Evolutionary conservation across 306 rosid genomes (phyloP).

Genomic region (Glycine latifolia): DNA sequence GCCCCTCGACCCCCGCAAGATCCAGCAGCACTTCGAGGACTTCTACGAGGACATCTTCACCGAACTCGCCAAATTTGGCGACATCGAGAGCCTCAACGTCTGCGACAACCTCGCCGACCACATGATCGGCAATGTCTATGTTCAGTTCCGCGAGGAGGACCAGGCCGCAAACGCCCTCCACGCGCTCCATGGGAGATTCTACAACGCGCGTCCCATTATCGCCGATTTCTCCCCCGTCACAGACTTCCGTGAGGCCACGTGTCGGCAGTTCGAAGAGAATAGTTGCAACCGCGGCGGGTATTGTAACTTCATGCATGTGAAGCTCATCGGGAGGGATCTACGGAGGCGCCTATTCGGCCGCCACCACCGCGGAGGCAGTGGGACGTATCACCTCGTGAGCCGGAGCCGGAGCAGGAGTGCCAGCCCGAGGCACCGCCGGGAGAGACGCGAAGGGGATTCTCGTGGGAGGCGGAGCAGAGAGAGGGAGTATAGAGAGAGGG

Average conservation of each 20-base stretch:
- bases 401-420: constrained; percentile 51
- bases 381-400: not conserved
- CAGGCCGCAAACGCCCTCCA: constrained; percentile 68
- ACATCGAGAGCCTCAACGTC: constrained; percentile 70
- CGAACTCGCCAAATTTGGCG: constrained; percentile 73
- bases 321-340: constrained; percentile 69
- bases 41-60: constrained; percentile 80
- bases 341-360: constrained; percentile 67
- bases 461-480: constrained; percentile 45
- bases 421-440: constrained; percentile 61
- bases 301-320: constrained; percentile 82
- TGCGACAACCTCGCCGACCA: constrained; percentile 87
- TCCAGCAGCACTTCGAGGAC: constrained; percentile 81
- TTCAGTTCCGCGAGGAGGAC: constrained; percentile 75
- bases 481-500: constrained; percentile 39
- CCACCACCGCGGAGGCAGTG: constrained; percentile 29
- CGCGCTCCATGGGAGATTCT: constrained; percentile 66
- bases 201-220: constrained; percentile 74
- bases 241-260: constrained; percentile 79
- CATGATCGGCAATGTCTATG: constrained; percentile 87
- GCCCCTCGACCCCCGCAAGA: constrained; percentile 71
- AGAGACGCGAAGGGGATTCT: constrained; percentile 46
- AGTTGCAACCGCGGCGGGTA: constrained; percentile 80
- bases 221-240: constrained; percentile 84
- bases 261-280: constrained; percentile 78